Evolutionary conservation across 768 basidiomycete genomes (phyloP).

Genomic region (Rhizopogon rudus): DNA sequence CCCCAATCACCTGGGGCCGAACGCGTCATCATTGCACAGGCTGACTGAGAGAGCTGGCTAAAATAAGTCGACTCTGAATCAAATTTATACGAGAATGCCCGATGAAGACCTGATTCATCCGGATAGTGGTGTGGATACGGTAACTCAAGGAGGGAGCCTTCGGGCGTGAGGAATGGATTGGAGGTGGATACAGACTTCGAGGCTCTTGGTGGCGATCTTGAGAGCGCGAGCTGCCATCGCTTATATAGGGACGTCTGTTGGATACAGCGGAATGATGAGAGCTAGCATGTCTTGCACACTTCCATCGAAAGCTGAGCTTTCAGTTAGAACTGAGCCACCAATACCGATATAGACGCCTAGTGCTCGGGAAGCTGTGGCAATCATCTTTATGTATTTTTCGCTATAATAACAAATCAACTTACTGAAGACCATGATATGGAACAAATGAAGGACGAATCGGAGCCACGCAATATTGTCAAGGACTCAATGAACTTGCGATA

Average conservation of each 20-base stretch:
- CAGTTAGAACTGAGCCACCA: neutral
- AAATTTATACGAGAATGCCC: neutral
- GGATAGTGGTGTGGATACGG: neutral
- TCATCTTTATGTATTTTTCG: too few species aligned
- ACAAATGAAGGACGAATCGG: neutral
- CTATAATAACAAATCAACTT: neutral
- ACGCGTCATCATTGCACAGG: neutral
- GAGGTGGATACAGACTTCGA: neutral
- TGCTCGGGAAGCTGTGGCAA: too few species aligned
- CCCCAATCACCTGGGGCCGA: neutral
- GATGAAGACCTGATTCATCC: neutral
- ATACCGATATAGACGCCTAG: neutral
- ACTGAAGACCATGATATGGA: neutral
- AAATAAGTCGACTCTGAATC: neutral
- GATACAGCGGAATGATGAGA: neutral
- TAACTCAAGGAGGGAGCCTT: neutral
- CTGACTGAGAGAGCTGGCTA: neutral
- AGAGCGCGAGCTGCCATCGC: neutral
- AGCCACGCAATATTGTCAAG: too few species aligned
- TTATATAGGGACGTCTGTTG: neutral
- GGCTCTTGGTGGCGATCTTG: neutral
- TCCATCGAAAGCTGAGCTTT: neutral
- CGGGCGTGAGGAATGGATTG: neutral
- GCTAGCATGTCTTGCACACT: neutral
- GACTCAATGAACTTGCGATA: slow-evolving; percentile 8